These are phyloP conservation scores for Triticum turgidum DNA, from an alignment of 176 grass and related monocot genomes.

Conservation along the genomic window DNA sequence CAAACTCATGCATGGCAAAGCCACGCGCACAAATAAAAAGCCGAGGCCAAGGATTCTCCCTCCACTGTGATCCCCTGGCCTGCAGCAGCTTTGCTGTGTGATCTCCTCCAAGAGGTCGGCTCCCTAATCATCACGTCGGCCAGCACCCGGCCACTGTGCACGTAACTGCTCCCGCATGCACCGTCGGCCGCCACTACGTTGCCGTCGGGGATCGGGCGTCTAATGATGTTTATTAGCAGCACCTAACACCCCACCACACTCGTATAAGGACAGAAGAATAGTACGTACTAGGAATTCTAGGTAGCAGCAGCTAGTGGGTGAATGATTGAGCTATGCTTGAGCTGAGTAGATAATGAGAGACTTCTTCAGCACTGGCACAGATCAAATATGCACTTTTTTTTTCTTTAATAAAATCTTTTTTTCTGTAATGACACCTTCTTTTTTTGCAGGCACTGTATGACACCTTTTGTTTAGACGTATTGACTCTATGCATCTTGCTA, in stretches of 20 bases:
- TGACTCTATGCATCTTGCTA: too few relatives aligned
- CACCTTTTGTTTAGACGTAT: too few relatives aligned
- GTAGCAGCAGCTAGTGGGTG: neutral
- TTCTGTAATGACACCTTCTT: too few relatives aligned
- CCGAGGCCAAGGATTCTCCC: slow-evolving; percentile 16
- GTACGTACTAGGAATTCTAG: neutral
- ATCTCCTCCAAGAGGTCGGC: neutral
- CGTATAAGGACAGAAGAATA: neutral
- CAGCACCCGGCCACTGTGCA: neutral
- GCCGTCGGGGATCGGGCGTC: slow-evolving; percentile 21
- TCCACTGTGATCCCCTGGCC: neutral
- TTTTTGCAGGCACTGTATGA: too few relatives aligned
- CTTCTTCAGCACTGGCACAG: neutral
- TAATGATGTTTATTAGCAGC: neutral
- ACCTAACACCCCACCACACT: slow-evolving; percentile 13
- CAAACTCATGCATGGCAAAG: too few relatives aligned
- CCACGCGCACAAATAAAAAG: neutral
- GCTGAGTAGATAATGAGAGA: neutral
- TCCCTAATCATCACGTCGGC: slow-evolving; percentile 17
- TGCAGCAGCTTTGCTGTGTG: neutral
- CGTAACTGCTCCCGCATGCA: too few relatives aligned
- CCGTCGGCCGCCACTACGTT: slow-evolving; percentile 15
- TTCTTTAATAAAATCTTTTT: too few relatives aligned
- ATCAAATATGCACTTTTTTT: too few relatives aligned
- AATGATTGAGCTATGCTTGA: neutral